Base-by-base conservation (phyloP, 2,329 filamentous ascomycete species). In the Didymella exigua region DNA sequence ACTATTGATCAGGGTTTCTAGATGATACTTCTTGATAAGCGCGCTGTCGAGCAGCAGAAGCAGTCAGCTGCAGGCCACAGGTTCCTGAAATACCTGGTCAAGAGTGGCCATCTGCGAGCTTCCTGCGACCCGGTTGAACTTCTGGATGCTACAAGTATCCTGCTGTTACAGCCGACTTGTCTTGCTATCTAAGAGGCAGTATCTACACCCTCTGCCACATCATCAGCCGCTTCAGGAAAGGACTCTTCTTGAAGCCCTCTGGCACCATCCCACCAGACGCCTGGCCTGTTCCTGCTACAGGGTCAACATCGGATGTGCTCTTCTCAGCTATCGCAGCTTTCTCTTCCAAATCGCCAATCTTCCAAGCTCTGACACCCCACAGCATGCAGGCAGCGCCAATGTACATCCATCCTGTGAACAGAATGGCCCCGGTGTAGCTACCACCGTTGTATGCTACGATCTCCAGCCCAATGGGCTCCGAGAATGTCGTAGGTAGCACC, bases 401-500 rank as follows among this genome's bases (percentile, higher is more conserved):
- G 67, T 86, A 88, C 81, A 86, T 86, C 66, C 82, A 82, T 0
- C 83, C 85, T 0, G 82, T 79, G 63, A 86, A 88, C 1, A 88
- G 61, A 65, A 87, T 85, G 2, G 84, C 81, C 11, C 82, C 79
- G 0, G 84, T 76, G 61, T 86, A 88, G 14, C 71, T 77, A 24
- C 78, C 75, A 0, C 77, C 78, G n/a, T 78, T 78, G 2, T 74
- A 72, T 2, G 72, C 72, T 30, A 83, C 78, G 51, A 86, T 79
- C 59, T 83, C 76, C 10, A 86, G 72, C 0, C 78, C 84, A 56
- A 86, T 85, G 0, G 82, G 76, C 59, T 84, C 82, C 2, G 78
- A 80, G 58, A 83, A 91, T 0, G 88, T 90, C 11, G 84, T 84
- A 0, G 90, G 90, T 9, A 91, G 70, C 5, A 88, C 84, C 14